phyloP scores from a whole-genome alignment of 805 yeast species.

The Wickerhamiella bombiphila region DNA sequence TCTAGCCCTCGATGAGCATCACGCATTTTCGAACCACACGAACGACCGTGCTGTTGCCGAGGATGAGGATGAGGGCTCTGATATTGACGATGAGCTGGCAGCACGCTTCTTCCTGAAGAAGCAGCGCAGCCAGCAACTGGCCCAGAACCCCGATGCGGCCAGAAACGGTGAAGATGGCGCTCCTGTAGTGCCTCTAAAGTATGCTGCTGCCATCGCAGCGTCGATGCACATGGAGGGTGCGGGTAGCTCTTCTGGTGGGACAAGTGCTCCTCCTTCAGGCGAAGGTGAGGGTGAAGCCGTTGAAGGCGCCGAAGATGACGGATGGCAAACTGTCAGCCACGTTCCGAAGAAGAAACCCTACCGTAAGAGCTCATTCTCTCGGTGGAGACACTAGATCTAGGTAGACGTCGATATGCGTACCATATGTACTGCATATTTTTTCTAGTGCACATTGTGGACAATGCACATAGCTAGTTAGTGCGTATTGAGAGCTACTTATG shows the following conservation, averaged over 20 bases:
- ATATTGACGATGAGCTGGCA: constrained; percentile 21
- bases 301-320: constrained; percentile 17
- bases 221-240: constrained; percentile 14
- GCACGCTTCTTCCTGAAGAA: constrained; percentile 16
- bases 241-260: constrained; percentile 5
- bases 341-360: constrained; percentile 11
- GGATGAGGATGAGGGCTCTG: constrained; percentile 15
- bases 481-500: too few relatives aligned
- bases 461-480: too few relatives aligned
- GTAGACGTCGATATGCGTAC: too few relatives aligned
- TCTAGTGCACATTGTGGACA: too few relatives aligned
- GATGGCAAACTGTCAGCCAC: constrained; percentile 18
- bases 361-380: constrained; percentile 15
- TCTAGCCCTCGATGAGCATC: constrained; percentile 6
- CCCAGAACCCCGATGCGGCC: constrained; percentile 3
- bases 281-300: constrained; percentile 7
- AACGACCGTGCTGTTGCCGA: constrained; percentile 5
- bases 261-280: constrained; percentile 6
- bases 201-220: constrained; percentile 19
- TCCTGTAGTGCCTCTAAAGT: constrained; percentile 14
- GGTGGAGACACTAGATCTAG: constrained; percentile 12
- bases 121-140: constrained; percentile 5
- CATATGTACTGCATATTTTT: too few relatives aligned
- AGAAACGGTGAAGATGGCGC: constrained; percentile 8
- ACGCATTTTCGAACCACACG: constrained; percentile 6